Evolutionary conservation across 2,329 filamentous ascomycete genomes (phyloP).

Genomic region (Aspergillus aculeatus): DNA sequence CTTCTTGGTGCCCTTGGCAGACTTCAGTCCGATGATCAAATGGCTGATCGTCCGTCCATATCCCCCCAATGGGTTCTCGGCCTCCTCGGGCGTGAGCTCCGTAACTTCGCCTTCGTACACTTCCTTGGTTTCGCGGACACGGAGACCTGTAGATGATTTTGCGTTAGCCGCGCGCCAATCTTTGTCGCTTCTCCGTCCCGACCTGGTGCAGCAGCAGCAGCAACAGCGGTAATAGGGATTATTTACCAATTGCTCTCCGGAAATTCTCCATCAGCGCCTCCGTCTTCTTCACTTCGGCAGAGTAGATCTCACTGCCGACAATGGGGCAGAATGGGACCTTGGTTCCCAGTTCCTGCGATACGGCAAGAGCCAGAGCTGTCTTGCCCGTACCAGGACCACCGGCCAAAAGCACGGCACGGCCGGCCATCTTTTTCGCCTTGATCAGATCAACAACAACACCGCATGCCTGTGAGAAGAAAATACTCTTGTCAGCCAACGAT

Average conservation of each 20-base stretch:
- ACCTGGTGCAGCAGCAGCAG: no score
- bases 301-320: slow-evolving; percentile 97
- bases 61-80: slow-evolving; percentile 92
- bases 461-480: slow-evolving; percentile 63
- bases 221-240: background rate
- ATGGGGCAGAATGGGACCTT: slow-evolving; percentile 99
- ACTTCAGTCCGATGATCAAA: slow-evolving; percentile 90
- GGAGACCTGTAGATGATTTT: slow-evolving; percentile 55
- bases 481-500: slow-evolving; percentile 5
- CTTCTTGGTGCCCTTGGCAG: slow-evolving; percentile 96
- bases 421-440: slow-evolving; percentile 95
- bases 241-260: slow-evolving; percentile 80
- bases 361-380: slow-evolving; percentile 89
- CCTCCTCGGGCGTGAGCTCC: slow-evolving; percentile 94
- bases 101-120: slow-evolving; percentile 99
- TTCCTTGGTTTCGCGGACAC: slow-evolving; percentile 97
- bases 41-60: slow-evolving; percentile 98
- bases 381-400: slow-evolving; percentile 96
- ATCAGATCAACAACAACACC: slow-evolving; percentile 96
- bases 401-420: slow-evolving; percentile 86
- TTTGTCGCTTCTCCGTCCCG: background rate
- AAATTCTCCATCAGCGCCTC: slow-evolving; percentile 99
- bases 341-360: slow-evolving; percentile 94
- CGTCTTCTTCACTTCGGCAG: slow-evolving; percentile 98
- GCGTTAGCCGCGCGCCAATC: slow-evolving; percentile 17